Percentiles rank a stretch among this genome's conserved stretches.
Conservation (phyloP, 108 stramenopile genomes). For the Cyclotella baltica region DNA sequence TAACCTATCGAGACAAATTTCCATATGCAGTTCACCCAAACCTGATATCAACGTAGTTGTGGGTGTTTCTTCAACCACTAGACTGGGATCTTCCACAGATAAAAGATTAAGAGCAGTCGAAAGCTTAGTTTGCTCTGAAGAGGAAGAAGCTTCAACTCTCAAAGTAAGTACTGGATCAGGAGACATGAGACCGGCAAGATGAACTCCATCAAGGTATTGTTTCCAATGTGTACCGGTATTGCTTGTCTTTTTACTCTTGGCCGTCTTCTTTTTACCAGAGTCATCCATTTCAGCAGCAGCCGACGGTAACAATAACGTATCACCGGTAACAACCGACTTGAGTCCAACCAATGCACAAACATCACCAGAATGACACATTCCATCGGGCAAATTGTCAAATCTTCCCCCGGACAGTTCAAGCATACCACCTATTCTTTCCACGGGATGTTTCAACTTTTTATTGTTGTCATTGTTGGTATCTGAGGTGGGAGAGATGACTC, state of each 20-base stretch:
- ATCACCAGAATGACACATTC: slow-evolving; percentile 74
- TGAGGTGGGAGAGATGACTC: slow-evolving; percentile 73
- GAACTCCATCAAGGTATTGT: slow-evolving; percentile 56
- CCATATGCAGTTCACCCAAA: slow-evolving; percentile 90
- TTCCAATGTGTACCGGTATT: slow-evolving; percentile 46
- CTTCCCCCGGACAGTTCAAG: slow-evolving; percentile 86
- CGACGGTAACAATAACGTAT: slow-evolving; percentile 75
- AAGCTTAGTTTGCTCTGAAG: slow-evolving; percentile 70
- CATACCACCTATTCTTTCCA: slow-evolving; percentile 83
- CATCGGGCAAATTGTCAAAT: slow-evolving; percentile 78
- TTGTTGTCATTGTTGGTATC: slow-evolving; percentile 37
- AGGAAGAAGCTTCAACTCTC: slow-evolving; percentile 74
- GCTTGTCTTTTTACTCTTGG: slow-evolving; percentile 43
- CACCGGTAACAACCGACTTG: slow-evolving; percentile 85
- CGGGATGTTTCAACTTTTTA: slow-evolving; percentile 51
- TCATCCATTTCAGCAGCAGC: slow-evolving; percentile 20
- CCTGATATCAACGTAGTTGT: slow-evolving; percentile 82
- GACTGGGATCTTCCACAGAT: slow-evolving; percentile 86
- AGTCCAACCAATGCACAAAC: slow-evolving; percentile 91
- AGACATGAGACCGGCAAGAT: slow-evolving; percentile 78
- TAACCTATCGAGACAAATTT: slow-evolving; percentile 83
- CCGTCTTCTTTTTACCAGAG: slow-evolving; percentile 23
- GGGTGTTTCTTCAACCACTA: slow-evolving; percentile 84
- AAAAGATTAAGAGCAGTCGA: slow-evolving; percentile 72
- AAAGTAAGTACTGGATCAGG: slow-evolving; percentile 93